Percentiles rank a stretch among this genome's conserved stretches.
Conservation (phyloP, 2,329 filamentous ascomycete genomes). For the Dothistroma septosporum region DNA sequence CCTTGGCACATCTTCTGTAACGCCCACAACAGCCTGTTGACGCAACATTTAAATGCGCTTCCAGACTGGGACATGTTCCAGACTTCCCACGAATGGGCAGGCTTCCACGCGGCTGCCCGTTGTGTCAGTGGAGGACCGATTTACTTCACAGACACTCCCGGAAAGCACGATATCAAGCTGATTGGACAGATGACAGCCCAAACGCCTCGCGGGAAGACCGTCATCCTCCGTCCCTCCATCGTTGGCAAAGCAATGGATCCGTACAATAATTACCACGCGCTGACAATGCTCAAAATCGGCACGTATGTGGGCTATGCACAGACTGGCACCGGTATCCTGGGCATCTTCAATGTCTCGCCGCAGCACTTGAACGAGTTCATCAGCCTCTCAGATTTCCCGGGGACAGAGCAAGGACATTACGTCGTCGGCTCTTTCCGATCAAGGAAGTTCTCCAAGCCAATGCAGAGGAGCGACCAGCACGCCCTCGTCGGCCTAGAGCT, state of each 20-base stretch:
- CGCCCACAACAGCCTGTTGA: constrained; percentile 80
- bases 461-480: constrained; percentile 35
- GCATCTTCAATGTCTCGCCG: constrained; percentile 75
- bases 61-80: constrained; percentile 82
- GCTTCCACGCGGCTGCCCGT: constrained; percentile 83
- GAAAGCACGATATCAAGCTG: constrained; percentile 69
- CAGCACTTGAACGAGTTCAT: constrained; percentile 64
- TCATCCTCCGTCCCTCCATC: constrained; percentile 74
- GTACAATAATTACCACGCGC: constrained; percentile 73
- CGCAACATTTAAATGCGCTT: constrained; percentile 77
- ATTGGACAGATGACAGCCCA: constrained; percentile 76
- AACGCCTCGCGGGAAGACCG: constrained; percentile 66
- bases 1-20: constrained; percentile 96
- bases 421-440: constrained; percentile 68
- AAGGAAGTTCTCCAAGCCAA: constrained; percentile 56
- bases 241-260: constrained; percentile 68
- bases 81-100: constrained; percentile 64
- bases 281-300: constrained; percentile 68
- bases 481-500: constrained; percentile 60
- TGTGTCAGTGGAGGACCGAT: constrained; percentile 89
- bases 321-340: constrained; percentile 72
- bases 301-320: constrained; percentile 67
- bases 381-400: constrained; percentile 67
- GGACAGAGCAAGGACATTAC: constrained; percentile 61
- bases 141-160: constrained; percentile 88